Conservation (phyloP, 2,329 filamentous ascomycete genomes). For the Coniochaeta ligniaria region DNA sequence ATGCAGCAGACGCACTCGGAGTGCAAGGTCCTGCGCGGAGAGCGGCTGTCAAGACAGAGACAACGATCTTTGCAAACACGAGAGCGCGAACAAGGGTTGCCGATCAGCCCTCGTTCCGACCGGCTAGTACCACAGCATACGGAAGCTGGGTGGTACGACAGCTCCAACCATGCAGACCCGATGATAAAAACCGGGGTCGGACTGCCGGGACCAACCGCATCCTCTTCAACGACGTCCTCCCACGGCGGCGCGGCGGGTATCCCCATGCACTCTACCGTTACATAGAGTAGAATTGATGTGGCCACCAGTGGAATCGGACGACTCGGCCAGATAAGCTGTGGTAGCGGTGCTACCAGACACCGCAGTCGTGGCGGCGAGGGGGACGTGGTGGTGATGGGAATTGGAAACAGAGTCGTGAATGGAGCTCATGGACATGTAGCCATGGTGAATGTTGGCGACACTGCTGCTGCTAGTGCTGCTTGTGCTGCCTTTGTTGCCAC, state of each 20-base stretch:
- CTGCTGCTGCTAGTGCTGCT: neutral
- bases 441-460: neutral
- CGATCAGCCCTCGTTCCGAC: neutral
- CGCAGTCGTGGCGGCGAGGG: neutral
- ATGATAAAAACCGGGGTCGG: neutral
- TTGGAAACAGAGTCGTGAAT: neutral
- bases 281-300: neutral
- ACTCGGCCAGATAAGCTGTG: neutral
- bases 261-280: constrained; percentile 6
- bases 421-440: neutral
- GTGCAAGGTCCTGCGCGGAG: neutral
- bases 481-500: neutral
- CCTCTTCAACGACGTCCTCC: constrained; percentile 8
- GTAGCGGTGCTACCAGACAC: neutral
- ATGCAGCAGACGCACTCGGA: neutral
- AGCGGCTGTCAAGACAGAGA: neutral
- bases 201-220: neutral
- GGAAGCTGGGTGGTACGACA: neutral
- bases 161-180: neutral
- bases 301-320: neutral
- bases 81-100: neutral
- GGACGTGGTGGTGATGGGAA: neutral
- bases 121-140: neutral
- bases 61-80: neutral
- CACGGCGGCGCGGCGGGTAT: constrained; percentile 10